A percentile compares a stretch with the other conserved stretches of the same genome.
Conservation (phyloP, 768 basidiomycete species). For the Pisolithus orientalis region DNA sequence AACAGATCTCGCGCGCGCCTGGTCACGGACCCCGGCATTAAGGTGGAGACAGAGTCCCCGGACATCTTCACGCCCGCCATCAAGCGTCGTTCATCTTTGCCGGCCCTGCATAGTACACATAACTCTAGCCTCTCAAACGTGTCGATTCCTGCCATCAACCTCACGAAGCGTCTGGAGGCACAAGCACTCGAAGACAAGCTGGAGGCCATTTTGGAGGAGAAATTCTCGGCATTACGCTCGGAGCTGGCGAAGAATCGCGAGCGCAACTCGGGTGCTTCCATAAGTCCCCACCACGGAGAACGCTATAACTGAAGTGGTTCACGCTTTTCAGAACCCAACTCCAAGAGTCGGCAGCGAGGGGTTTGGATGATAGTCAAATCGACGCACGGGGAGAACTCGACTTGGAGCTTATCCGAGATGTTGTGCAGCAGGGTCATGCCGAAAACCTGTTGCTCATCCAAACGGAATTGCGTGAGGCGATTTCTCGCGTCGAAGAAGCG, state of each 20-base stretch:
- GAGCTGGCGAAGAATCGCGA: slow-evolving; percentile 28
- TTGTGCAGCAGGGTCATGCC: slow-evolving; percentile 61
- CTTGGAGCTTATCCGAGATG: slow-evolving; percentile 66
- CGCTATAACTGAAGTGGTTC: slow-evolving; percentile 63
- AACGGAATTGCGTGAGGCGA: slow-evolving; percentile 49
- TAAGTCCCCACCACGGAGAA: slow-evolving; percentile 49
- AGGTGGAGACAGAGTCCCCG: slow-evolving; percentile 25
- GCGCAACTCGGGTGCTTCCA: slow-evolving; percentile 19
- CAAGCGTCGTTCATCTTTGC: slow-evolving; percentile 52
- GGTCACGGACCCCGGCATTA: slow-evolving; percentile 51
- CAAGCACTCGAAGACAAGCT: slow-evolving; percentile 58
- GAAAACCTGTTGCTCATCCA: slow-evolving; percentile 53
- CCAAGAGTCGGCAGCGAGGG: slow-evolving; percentile 52
- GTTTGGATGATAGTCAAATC: slow-evolving; percentile 55
- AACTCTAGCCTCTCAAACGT: slow-evolving; percentile 39
- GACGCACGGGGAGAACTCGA: slow-evolving; percentile 76
- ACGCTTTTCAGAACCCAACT: slow-evolving; percentile 63
- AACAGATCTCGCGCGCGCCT: slow-evolving; percentile 48
- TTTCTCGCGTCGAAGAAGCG: slow-evolving; percentile 36
- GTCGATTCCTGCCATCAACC: slow-evolving; percentile 42
- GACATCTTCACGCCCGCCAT: slow-evolving; percentile 40
- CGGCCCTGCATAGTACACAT: slow-evolving; percentile 43
- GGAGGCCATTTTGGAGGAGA: slow-evolving; percentile 62
- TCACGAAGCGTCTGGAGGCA: slow-evolving; percentile 51
- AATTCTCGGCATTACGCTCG: slow-evolving; percentile 46